Evolutionary conservation across 2,329 filamentous ascomycete genomes (phyloP).

Genomic region (Diaporthe sp.): DNA sequence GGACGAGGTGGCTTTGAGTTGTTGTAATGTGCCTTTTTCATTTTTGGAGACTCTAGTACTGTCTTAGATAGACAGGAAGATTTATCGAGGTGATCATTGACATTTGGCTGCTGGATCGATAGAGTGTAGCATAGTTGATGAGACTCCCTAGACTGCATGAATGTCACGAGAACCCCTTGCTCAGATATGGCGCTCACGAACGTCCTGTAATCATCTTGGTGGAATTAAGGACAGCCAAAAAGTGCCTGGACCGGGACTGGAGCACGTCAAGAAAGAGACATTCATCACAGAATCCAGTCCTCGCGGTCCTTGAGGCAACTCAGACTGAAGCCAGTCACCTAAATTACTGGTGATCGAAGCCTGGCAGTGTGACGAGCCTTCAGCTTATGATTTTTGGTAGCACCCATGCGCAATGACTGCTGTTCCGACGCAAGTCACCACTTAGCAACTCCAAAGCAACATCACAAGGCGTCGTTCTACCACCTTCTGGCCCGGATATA

Average conservation of each 20-base stretch:
- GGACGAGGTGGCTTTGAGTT: not conserved
- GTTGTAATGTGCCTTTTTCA: conserved; percentile 6
- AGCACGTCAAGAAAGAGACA: not conserved
- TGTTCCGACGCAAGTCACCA: not conserved
- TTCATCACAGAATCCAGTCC: too few species aligned
- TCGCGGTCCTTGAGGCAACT: not conserved
- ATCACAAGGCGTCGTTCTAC: not conserved
- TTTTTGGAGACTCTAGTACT: conserved; percentile 9
- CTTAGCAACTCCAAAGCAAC: not conserved
- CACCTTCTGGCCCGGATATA: not conserved
- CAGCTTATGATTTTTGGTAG: not conserved
- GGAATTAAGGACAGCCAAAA: not conserved
- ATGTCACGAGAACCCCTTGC: not conserved
- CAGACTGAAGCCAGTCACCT: not conserved
- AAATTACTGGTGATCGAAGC: not conserved
- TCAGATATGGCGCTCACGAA: not conserved
- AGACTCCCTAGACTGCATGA: not conserved
- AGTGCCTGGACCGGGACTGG: not conserved
- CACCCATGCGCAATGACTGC: not conserved
- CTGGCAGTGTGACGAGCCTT: not conserved
- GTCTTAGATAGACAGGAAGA: conserved; percentile 6
- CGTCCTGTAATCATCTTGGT: not conserved
- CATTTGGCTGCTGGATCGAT: not conserved
- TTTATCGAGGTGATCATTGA: conserved; percentile 15
- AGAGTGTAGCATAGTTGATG: not conserved